Evolutionary conservation across 2,329 filamentous ascomycete genomes (phyloP).

Genomic region (Chaetomium olivaceum): DNA sequence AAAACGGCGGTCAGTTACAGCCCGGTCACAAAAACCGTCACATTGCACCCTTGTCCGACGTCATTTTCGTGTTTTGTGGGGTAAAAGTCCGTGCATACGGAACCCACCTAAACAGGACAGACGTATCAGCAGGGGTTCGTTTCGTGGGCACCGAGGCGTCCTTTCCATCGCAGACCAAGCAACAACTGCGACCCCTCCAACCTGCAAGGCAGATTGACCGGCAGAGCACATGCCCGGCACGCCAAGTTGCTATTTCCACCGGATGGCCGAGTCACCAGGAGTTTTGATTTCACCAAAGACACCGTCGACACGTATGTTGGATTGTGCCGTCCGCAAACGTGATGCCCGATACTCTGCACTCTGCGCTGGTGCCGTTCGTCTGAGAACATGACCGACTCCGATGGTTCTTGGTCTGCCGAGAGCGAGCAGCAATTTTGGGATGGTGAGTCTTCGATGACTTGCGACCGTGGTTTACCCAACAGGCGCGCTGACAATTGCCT

Average conservation of each 20-base stretch:
- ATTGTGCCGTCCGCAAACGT: slow-evolving; percentile 24
- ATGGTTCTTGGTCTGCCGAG: slow-evolving; percentile 68
- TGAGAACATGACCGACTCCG: slow-evolving; percentile 60
- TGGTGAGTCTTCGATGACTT: slow-evolving; percentile 53
- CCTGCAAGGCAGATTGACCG: slow-evolving; percentile 13
- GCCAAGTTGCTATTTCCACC: slow-evolving; percentile 5
- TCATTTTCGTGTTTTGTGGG: slow-evolving; percentile 18
- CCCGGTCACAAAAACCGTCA: neutral
- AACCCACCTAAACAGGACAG: slow-evolving; percentile 22
- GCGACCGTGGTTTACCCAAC: neutral
- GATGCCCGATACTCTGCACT: slow-evolving; percentile 28
- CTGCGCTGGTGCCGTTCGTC: slow-evolving; percentile 26
- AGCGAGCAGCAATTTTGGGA: slow-evolving; percentile 87
- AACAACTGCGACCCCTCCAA: slow-evolving; percentile 16
- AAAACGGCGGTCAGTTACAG: neutral
- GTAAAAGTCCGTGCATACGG: slow-evolving; percentile 27
- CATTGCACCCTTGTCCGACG: slow-evolving; percentile 8
- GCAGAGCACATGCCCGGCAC: slow-evolving; percentile 11
- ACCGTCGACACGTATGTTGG: slow-evolving; percentile 8
- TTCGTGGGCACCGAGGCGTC: neutral
- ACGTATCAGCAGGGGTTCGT: slow-evolving; percentile 21
- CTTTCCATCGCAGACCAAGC: neutral
- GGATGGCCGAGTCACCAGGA: slow-evolving; percentile 15
- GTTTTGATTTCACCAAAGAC: neutral
- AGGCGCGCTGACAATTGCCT: slow-evolving; percentile 1